Evolutionary conservation across 192 early-diverging fungal genomes (phyloP), one percentile per base, ranked within the genome.

Genomic region (Podochytrium sp.): DNA sequence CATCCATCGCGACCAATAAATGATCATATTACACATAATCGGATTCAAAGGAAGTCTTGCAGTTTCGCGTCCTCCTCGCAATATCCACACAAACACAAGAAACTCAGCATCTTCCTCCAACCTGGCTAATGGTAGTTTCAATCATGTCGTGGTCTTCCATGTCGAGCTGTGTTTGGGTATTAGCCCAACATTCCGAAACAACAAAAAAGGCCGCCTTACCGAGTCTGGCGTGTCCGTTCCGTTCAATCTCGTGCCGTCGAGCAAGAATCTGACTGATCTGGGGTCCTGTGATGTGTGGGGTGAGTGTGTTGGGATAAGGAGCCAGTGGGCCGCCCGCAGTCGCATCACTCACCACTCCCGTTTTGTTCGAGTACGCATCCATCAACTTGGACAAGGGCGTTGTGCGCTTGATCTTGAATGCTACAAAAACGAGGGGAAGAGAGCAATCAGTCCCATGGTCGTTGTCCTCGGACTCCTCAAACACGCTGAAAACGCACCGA

Each of bases 331-430:
- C 32, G 33, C 38, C 7, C 30, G 30, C 16, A 20, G 27, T 62
- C 34, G 60, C 12, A 38, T 39, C 35, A 73, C 79, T 23, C 42
- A 86, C 84, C 80, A 85, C 75, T 38, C 95, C 95, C 57, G 94
- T 91, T 51, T 96, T 91, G 12, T 89, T 84, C 71, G 93, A 91
- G 72, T 96, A 98, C 7, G 97, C 94, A 58, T 95, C 93, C 94
- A 98, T 96, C 59, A 98, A 81, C 72, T 96, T 96, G 59, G 90
- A 89, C 29, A 98, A 86, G 66, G 90, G 93, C 33, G 97, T 97
- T 10, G 89, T 84, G 38, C 92, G 88, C 82, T 97, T 98, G 81
- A 98, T 98, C 84, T 96, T 98, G 85, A 98, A 98, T 89, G 95
- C 94, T 94, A 32, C 27, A 61, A 32, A n/a, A n/a, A n/a, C 39